Evolutionary conservation across 2,329 filamentous ascomycete species (phyloP).

Genomic region (Alternaria tenuissima): DNA sequence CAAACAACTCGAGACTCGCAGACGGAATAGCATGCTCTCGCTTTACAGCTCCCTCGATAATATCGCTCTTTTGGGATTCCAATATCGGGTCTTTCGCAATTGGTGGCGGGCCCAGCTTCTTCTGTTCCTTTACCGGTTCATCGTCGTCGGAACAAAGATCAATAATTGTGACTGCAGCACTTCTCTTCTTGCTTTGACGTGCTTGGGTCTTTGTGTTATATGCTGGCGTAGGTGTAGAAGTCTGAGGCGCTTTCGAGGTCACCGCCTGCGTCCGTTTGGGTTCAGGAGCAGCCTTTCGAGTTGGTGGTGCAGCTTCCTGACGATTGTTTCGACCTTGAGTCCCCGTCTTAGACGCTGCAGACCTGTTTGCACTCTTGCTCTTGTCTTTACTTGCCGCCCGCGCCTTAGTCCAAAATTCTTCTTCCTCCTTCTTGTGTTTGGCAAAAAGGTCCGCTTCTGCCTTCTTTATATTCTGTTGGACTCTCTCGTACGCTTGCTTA

Average conservation of each 20-base stretch:
- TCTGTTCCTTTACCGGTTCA: not conserved
- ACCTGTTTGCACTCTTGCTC: not conserved
- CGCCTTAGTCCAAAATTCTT: conserved; percentile 13
- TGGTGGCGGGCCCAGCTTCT: not conserved
- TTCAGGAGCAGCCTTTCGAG: not conserved
- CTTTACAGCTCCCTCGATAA: not conserved
- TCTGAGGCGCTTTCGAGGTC: not conserved
- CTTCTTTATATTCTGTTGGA: not conserved
- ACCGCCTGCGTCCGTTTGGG: not conserved
- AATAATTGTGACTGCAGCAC: conserved; percentile 1
- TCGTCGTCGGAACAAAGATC: conserved; percentile 21
- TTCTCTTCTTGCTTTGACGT: not conserved
- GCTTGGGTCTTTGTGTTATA: not conserved
- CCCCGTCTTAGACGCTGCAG: not conserved
- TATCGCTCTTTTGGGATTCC: not conserved
- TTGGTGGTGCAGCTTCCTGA: not conserved
- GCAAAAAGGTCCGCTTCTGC: not conserved
- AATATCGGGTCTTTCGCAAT: not conserved
- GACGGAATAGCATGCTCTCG: conserved; percentile 1
- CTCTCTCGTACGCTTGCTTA: not conserved
- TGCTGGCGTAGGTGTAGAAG: not conserved
- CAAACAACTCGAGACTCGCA: not conserved
- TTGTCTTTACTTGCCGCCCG: not conserved
- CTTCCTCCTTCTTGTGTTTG: conserved; percentile 16
- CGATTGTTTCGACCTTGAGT: not conserved